phyloP scores from a whole-genome alignment of 768 basidiomycete species.

The Dendrothele bispora region DNA sequence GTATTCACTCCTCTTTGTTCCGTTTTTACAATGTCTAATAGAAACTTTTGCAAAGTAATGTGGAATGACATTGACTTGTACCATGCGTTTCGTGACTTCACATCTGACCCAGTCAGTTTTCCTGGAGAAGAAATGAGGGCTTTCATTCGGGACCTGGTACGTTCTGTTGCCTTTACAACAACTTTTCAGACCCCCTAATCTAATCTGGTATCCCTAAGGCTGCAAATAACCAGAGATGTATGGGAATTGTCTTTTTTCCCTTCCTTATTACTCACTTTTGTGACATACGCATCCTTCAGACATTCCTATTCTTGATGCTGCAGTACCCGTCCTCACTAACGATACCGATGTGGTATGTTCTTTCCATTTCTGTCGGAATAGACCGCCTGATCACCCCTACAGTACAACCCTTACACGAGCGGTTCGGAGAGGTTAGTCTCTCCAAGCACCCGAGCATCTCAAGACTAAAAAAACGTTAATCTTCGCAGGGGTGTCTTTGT shows the following conservation, averaged over 20 bases:
- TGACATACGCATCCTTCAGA: slow-evolving; percentile 31
- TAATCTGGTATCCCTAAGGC: slow-evolving; percentile 21
- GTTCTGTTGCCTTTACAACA: slow-evolving; percentile 16
- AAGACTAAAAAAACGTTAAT: neutral
- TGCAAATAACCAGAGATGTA: slow-evolving; percentile 49
- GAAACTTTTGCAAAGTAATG: slow-evolving; percentile 50
- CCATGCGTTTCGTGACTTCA: slow-evolving; percentile 68
- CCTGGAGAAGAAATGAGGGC: slow-evolving; percentile 49
- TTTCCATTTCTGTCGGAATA: neutral
- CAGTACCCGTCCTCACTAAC: slow-evolving; percentile 56
- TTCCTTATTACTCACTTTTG: neutral
- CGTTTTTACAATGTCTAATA: neutral
- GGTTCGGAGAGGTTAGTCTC: slow-evolving; percentile 56
- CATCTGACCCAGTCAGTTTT: slow-evolving; percentile 63
- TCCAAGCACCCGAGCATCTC: neutral
- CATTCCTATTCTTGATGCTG: slow-evolving; percentile 72
- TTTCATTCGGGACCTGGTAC: slow-evolving; percentile 59
- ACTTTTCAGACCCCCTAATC: too few relatives aligned
- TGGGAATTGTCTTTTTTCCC: slow-evolving; percentile 3
- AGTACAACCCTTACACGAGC: slow-evolving; percentile 69
- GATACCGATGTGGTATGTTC: slow-evolving; percentile 58
- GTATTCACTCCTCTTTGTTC: slow-evolving; percentile 26
- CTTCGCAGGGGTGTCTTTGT: slow-evolving; percentile 61
- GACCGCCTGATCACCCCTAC: slow-evolving; percentile 2
- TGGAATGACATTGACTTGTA: slow-evolving; percentile 82